phyloP scores from a whole-genome alignment of 768 basidiomycete species.

The Suillus cothurnatus region DNA sequence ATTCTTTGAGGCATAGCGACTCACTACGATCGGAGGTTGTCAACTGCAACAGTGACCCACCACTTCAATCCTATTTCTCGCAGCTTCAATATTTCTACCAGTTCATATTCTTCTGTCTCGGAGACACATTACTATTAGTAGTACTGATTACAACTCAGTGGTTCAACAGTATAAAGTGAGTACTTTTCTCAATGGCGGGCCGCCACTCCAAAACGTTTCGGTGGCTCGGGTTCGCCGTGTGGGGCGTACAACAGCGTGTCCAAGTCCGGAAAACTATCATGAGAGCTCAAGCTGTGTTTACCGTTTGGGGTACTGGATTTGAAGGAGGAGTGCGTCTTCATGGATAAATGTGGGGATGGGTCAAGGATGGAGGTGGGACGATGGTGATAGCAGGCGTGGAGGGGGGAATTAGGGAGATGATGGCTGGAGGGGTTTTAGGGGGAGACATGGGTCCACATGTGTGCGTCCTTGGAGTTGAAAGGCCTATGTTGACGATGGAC shows the following conservation, averaged over 20 bases:
- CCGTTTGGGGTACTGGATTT: conserved; percentile 3
- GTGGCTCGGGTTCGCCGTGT: conserved; percentile 1
- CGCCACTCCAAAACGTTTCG: conserved; percentile 19
- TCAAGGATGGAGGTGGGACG: background rate
- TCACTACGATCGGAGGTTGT: no score
- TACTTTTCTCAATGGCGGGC: no score
- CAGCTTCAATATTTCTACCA: no score
- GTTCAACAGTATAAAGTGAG: no score
- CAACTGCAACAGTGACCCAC: no score
- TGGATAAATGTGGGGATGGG: conserved; percentile 5
- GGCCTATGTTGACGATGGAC: conserved; percentile 28
- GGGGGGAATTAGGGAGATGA: background rate
- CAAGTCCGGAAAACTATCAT: conserved; percentile 18
- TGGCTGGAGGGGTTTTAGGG: conserved; percentile 13
- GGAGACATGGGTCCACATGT: background rate
- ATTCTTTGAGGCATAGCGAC: background rate
- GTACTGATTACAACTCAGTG: no score
- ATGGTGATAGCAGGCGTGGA: background rate
- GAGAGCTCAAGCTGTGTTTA: conserved; percentile 4
- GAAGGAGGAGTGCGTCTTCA: background rate
- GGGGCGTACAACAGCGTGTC: conserved; percentile 14
- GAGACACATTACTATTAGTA: no score
- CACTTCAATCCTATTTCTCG: no score
- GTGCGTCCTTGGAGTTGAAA: conserved; percentile 14
- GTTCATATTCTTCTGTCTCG: no score